Evolutionary conservation across 768 basidiomycete genomes (phyloP), one percentile per base, ranked within the genome.

Genomic region (Fistulinella prunicolor): DNA sequence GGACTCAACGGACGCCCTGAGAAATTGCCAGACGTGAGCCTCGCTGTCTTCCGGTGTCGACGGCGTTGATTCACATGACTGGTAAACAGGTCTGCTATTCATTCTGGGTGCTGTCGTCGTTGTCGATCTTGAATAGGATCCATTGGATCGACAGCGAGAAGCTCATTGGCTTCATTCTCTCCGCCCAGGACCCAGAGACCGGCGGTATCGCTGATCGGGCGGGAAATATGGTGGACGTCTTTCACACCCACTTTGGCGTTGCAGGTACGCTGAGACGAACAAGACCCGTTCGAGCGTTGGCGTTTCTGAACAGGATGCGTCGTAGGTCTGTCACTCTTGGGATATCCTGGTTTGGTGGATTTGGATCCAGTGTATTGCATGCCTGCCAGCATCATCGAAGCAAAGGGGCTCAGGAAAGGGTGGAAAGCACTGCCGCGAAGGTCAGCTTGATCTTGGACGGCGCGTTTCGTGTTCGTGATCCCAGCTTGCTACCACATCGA

Each of bases 1-100:
- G 96, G 96, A 0, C 71, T 99, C 50, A 98, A 98, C 56, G 96
- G 95, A 0, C 77, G 96, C n/a, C 96, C 96, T 9, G 92, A 99
- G 65, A 99, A 99, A 70, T 73, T 98, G 28, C 91, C 94, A 70
- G 95, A 98, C 63, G 96, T 95, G 57, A 57, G 84, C 75, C 7
- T 9, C n/a, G 8, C n/a, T 20, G 0, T 26, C 24, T 29, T 37
- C 6, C 16, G 2, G 9, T 21, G 16, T 16, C 13, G n/a, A 1
- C 9, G 12, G 21, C 22, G 21, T 38, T 14, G 20, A 36, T 22
- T 42, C 40, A 44, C 30, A 38, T 8, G 29, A 3, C 24, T 2
- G 3, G 3, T 8, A 4, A n/a, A 50, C n/a, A 61, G 59, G 59
- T 97, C 16, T 99, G 96, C 71, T 99, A 99, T 68, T 92, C 89